Base-by-base conservation (phyloP, 2,329 filamentous ascomycete genomes). In the Xylariaceae sp. region DNA sequence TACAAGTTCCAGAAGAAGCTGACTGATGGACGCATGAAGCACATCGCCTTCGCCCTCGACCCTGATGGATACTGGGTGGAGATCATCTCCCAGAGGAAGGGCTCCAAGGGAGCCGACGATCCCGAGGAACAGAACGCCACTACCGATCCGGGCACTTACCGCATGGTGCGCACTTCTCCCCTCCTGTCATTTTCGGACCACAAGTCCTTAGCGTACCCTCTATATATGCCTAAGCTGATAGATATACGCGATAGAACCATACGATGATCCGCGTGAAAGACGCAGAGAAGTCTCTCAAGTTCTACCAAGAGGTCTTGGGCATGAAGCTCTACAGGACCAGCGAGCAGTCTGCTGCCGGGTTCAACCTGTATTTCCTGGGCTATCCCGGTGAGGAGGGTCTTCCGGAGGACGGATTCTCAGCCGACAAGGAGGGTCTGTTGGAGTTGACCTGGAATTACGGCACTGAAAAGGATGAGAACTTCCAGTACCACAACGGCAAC, bases 1-100 rank as follows among this genome's bases (percentile, higher is more conserved):
- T 95, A 95, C 67, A 76, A 76, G 47, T 98, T 97, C 67, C 88
- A 97, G 73, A 97, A 97, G 78, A 94, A 87, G 67, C 70, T 97
- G 41, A 79, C 79, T 0, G 90, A 97, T 50, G 92, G 92, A 2
- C 76, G 83, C 41, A 94, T 94, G 86, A 76, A 74, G 56, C 67
- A 85, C 56, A 94, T 97, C 56, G 92, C 90, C 1, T 97, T 97
- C 59, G 89, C 74, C 2, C 76, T 95, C 38, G 88, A 94, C 53
- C 88, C 88, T 0, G 87, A 95, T 62, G 83, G 79, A 24, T 90
- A 90, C 63, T 89, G 86, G 85, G 83, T 92, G 3, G 86, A 92
- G 64, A 72, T 94, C 31, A 78, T 94, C 52, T 81, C 83, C 8
- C 82, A 85, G 61, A 85, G 84, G 56, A 67, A 63, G 55, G 30